Base-by-base conservation (phyloP, 1,139 yeast genomes). In the Candida sp. region DNA sequence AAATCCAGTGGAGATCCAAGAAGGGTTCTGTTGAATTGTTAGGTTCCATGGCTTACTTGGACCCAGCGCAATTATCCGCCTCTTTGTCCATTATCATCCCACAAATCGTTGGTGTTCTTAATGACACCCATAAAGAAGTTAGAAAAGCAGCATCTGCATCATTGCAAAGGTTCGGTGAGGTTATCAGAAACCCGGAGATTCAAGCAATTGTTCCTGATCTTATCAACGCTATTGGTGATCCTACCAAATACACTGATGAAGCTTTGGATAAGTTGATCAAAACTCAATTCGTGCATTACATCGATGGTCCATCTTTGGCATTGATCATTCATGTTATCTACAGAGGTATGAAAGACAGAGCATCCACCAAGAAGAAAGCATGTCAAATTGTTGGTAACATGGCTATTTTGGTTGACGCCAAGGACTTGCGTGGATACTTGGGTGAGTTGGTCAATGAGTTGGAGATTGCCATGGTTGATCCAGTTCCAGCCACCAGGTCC, bases 361-460 rank as follows among this genome's bases (percentile, higher is more conserved):
- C 97, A 27, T 98, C 99, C 0, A 90, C 96, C 3, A 94, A 94
- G 75, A 86, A 90, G 68, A 92, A 91, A 69, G 96, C 99, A 0
- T 92, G 98, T 69, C 98, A 94, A 71, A 94, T 96, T 76, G 98
- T 96, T 39, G 99, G 99, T 58, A 94, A 94, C 65, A 93, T 96
- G 98, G 92, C 99, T 2, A 91, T 94, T 68, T 79, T 96, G 62
- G 97, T 96, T 25, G 98, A 93, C 60, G 80, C 91, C 26, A 85
- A 83, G 58, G 99, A 96, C 66, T 78, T 96, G 55, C 73, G 84
- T 53, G 98, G 98, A 28, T 94, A 96, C 69, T 77, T 96, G 61
- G 81, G 84, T 27, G 82, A 85, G 46, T 77, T 96, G 60, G 88
- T 93, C 44, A 80, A 84, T 11, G 98, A 92, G 62, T 82, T 96